Evolutionary conservation across 768 basidiomycete genomes (phyloP), one percentile per base, ranked within the genome.

Genomic region (Psilocybe azurescens): DNA sequence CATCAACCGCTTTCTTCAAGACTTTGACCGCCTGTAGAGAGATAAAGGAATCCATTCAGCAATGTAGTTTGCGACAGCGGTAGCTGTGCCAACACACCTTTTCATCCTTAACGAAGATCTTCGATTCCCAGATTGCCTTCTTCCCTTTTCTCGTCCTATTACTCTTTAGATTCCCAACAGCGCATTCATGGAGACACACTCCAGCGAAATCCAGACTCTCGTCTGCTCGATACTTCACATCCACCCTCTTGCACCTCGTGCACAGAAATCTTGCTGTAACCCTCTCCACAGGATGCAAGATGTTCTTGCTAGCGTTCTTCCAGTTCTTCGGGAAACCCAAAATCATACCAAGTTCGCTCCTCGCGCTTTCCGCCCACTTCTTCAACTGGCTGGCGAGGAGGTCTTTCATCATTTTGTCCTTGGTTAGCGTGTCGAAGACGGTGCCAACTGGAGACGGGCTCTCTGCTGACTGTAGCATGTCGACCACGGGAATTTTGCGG

Each of bases 151-250:
- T 66, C 62, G 59, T 60, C 68, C 61, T 72, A 59, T 33, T 70
- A 20, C 69, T 70, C 63, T 75, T 75, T 51, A 64, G 69, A 50
- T 60, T 60, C 8, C 67, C 61, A 39, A 60, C 72, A 48, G 53
- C n/a, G 69, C 90, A 93, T 24, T 79, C 72, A 65, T 92, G 90
- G 44, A 73, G 74, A 71, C 89, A 91, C 3, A 82, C 88, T 3
- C 79, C 84, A 9, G 72, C 74, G 60, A 89, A 88, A 67, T 86
- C 83, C 54, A 91, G 72, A 66, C 85, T 84, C 30, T 65, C 76
- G 44, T 82, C 79, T 24, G 72, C 73, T 33, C 67, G 71, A 64
- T 80, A 77, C 44, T 65, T 69, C 3, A 33, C 48, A 14, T 68
- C 71, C 1, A 80, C 72, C 8, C 70, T 75, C 11, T 77, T 65